phyloP scores from a whole-genome alignment of 805 yeast species.

The Torulaspora quercuum region DNA sequence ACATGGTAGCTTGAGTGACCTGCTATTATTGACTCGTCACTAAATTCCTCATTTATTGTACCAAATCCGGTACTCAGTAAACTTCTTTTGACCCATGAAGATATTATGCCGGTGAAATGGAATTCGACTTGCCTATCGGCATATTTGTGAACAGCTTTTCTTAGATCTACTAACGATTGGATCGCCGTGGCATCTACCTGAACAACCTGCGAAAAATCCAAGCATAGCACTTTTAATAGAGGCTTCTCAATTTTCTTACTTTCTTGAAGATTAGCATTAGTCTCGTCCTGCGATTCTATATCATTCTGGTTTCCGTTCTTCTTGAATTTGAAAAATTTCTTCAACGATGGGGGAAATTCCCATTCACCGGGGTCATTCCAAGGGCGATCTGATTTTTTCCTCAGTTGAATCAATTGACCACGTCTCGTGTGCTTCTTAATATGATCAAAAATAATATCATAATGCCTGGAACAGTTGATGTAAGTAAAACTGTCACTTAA shows the following conservation, averaged over 20 bases:
- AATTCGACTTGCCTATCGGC: conserved; percentile 83
- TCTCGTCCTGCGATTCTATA: conserved; percentile 17
- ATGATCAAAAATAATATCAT: conserved; percentile 65
- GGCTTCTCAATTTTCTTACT: conserved; percentile 53
- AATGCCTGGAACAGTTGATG: conserved; percentile 72
- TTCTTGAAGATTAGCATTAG: background rate
- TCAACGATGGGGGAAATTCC: conserved; percentile 40
- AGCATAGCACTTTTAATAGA: conserved; percentile 61
- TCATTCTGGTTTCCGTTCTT: conserved; percentile 26
- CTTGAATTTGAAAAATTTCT: conserved; percentile 22
- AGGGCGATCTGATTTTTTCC: conserved; percentile 55
- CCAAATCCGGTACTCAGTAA: conserved; percentile 78
- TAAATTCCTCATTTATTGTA: conserved; percentile 42
- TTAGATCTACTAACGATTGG: conserved; percentile 72
- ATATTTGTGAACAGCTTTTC: conserved; percentile 65
- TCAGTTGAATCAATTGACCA: conserved; percentile 44
- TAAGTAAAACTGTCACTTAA: conserved; percentile 79
- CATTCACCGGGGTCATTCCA: conserved; percentile 83
- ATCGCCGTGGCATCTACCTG: conserved; percentile 76
- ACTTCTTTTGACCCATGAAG: conserved; percentile 83
- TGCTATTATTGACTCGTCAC: conserved; percentile 34
- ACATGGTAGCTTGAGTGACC: conserved; percentile 36
- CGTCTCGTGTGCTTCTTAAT: conserved; percentile 59
- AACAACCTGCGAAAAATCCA: conserved; percentile 77
- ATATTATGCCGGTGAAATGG: conserved; percentile 80